A percentile compares a stretch with the other conserved stretches of the same genome.
Conservation (phyloP, 331 rosid species). For the Pyrus hybrid region DNA sequence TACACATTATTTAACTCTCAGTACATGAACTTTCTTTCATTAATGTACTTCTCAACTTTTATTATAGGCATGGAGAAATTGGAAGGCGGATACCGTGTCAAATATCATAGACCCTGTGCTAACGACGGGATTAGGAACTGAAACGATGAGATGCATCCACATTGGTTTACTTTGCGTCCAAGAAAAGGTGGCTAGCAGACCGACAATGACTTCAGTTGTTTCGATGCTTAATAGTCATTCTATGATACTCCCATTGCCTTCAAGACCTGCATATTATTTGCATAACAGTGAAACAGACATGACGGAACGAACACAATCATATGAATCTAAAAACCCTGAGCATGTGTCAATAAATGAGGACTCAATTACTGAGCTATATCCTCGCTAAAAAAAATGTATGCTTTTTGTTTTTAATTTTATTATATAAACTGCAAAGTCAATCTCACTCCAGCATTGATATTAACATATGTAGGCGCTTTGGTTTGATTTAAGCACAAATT, state of each 20-base stretch:
- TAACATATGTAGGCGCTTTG: no score
- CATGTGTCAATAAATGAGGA: conserved; percentile 6
- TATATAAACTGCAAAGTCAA: no score
- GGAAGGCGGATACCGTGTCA: conserved; percentile 16
- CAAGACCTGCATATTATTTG: conserved; percentile 21
- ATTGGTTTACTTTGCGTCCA: conserved; percentile 37
- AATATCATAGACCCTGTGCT: conserved; percentile 24
- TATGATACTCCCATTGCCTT: conserved; percentile 22
- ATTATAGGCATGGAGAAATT: conserved; percentile 29
- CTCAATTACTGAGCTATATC: conserved; percentile 10
- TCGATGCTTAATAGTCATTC: conserved; percentile 33
- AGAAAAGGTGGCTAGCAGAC: conserved; percentile 32
- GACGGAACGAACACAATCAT: not conserved
- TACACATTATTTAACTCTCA: not conserved
- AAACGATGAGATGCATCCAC: conserved; percentile 37
- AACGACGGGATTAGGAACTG: not conserved
- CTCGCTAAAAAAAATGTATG: conserved; percentile 14
- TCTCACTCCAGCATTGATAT: no score
- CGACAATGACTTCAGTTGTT: conserved; percentile 26
- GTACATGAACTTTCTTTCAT: not conserved
- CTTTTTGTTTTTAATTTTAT: no score
- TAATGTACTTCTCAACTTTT: no score
- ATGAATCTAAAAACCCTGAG: not conserved
- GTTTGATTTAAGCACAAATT: not conserved
- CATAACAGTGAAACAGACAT: not conserved